Conservation (phyloP, 306 rosid species). For the Medicago ruthenica region DNA sequence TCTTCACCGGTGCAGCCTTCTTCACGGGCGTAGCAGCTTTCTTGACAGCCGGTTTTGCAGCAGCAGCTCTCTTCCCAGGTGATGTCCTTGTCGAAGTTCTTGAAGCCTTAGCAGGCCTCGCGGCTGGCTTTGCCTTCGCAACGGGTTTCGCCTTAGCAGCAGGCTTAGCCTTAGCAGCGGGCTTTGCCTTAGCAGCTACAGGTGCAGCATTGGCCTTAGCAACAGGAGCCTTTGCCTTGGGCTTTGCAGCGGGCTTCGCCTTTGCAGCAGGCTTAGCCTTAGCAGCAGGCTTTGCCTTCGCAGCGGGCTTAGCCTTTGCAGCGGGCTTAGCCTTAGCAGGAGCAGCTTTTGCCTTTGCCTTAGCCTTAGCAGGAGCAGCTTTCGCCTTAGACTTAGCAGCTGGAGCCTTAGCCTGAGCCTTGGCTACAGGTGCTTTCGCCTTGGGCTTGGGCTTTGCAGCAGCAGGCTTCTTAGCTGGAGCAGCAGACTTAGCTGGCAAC, state of each 20-base stretch:
- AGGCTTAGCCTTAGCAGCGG: conserved; percentile 53
- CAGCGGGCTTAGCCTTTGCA: conserved; percentile 61
- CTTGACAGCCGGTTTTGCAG: conserved; percentile 34
- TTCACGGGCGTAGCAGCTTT: conserved; percentile 64
- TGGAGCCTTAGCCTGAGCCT: not conserved
- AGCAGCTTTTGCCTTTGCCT: conserved; percentile 48
- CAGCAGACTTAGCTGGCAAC: conserved; percentile 41
- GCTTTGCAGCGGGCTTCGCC: conserved; percentile 36
- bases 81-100: conserved; percentile 73
- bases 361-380: conserved; percentile 45
- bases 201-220: conserved; percentile 34
- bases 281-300: conserved; percentile 39
- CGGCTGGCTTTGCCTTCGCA: conserved; percentile 57
- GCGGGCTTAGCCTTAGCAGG: conserved; percentile 60
- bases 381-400: conserved; percentile 36
- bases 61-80: conserved; percentile 62
- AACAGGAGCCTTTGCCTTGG: conserved; percentile 23
- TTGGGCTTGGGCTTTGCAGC: not conserved
- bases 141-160: conserved; percentile 39
- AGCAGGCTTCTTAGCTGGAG: conserved; percentile 50
- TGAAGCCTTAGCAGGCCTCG: conserved; percentile 62
- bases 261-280: conserved; percentile 46
- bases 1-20: conserved; percentile 64
- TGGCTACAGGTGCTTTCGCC: not conserved
- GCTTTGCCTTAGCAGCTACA: conserved; percentile 25